phyloP scores from a whole-genome alignment of 164 flowering plant species.

The Buxus sempervirens region DNA sequence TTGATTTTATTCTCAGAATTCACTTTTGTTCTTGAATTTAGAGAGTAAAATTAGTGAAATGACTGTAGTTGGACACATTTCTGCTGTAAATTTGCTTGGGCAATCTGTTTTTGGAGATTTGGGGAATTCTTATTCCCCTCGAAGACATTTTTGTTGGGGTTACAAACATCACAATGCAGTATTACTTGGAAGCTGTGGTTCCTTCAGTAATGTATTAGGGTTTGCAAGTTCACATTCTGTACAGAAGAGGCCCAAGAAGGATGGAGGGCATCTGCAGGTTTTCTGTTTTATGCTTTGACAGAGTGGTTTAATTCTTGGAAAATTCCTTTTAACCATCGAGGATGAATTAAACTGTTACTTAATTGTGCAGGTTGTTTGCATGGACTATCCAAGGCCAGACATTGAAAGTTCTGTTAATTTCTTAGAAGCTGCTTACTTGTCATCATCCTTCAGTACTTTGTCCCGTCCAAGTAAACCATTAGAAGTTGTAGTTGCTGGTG shows the following conservation, averaged over 20 bases:
- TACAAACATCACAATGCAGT: constrained; percentile 6
- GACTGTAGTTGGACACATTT: constrained; percentile 19
- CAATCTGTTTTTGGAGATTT: constrained; percentile 8
- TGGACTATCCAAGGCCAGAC: constrained; percentile 92
- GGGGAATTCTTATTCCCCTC: constrained; percentile 6
- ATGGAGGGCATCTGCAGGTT: constrained; percentile 22
- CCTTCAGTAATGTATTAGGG: constrained; percentile 15
- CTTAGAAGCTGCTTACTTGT: constrained; percentile 87
- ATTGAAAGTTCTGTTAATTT: constrained; percentile 74
- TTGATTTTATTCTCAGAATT: not conserved
- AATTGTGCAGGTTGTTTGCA: constrained; percentile 62
- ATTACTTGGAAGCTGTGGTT: constrained; percentile 20
- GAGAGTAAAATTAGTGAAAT: not conserved
- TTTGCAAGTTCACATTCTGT: constrained; percentile 2
- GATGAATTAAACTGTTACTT: constrained; percentile 3
- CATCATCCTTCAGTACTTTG: constrained; percentile 61
- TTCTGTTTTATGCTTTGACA: not conserved
- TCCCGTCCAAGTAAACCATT: constrained; percentile 72
- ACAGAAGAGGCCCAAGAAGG: constrained; percentile 3
- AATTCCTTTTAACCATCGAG: not conserved
- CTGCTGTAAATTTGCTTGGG: constrained; percentile 17
- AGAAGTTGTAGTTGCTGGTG: constrained; percentile 86
- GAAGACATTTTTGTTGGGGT: not conserved
- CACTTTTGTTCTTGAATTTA: not conserved
- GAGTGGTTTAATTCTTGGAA: not conserved